A percentile compares a stretch with the other conserved stretches of the same genome.
Evolutionary conservation across 371 early-diverging fungal genomes (phyloP).

Genomic region (Mucor circinelloides): DNA sequence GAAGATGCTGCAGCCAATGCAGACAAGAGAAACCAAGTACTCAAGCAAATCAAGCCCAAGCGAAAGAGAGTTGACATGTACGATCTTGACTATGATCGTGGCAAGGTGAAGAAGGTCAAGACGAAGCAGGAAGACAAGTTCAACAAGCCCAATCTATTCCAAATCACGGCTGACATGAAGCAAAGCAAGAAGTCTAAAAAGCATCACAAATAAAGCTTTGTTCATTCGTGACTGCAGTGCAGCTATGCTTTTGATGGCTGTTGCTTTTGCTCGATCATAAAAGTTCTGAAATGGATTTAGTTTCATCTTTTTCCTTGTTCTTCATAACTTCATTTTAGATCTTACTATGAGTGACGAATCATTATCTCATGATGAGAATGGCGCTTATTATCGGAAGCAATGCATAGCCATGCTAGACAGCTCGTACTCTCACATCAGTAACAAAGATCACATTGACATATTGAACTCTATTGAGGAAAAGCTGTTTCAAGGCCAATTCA

Average conservation of each 20-base stretch:
- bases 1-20: constrained; percentile 30
- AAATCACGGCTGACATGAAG: constrained; percentile 34
- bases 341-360: too few relatives aligned
- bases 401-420: background rate
- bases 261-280: background rate
- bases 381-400: too few relatives aligned
- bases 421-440: constrained; percentile 6
- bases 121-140: constrained; percentile 50
- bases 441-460: background rate
- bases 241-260: background rate
- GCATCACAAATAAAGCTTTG: background rate
- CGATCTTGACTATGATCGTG: constrained; percentile 80
- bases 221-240: background rate
- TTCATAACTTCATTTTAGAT: too few relatives aligned
- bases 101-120: constrained; percentile 77
- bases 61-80: constrained; percentile 62
- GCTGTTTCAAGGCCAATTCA: background rate
- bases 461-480: constrained; percentile 6
- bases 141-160: constrained; percentile 45
- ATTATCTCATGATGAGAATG: too few relatives aligned
- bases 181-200: constrained; percentile 18
- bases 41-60: constrained; percentile 57
- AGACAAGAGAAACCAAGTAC: constrained; percentile 35
- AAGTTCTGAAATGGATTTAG: too few relatives aligned
- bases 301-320: too few relatives aligned